These are phyloP conservation scores for Tolypocladium sp. DNA, from an alignment of 2,329 filamentous ascomycete genomes.

Conservation along the genomic window DNA sequence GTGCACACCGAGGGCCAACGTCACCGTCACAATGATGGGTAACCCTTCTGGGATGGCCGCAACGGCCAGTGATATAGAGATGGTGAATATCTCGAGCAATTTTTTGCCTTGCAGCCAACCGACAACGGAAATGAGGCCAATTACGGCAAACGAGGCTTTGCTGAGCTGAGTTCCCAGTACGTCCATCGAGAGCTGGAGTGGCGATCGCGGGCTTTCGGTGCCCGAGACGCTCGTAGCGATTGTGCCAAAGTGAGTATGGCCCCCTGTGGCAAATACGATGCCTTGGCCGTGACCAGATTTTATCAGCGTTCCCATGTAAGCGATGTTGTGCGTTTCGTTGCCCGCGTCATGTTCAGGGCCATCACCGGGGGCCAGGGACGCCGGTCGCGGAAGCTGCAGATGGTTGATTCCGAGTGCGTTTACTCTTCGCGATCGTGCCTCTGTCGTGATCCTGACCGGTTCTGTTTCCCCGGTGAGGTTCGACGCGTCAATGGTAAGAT, in stretches of 20 bases:
- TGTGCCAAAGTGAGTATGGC: conserved; percentile 88
- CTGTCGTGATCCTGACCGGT: conserved; percentile 69
- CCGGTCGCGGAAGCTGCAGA: conserved; percentile 22
- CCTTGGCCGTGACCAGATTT: conserved; percentile 93
- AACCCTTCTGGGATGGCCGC: conserved; percentile 93
- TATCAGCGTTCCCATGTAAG: conserved; percentile 95
- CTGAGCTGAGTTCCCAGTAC: conserved; percentile 92
- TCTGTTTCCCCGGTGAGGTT: conserved; percentile 97
- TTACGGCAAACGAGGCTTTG: conserved; percentile 93
- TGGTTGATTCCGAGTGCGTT: conserved; percentile 18
- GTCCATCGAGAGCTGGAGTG: conserved; percentile 93
- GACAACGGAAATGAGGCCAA: conserved; percentile 83
- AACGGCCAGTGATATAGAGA: conserved; percentile 91
- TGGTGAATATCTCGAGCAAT: conserved; percentile 91
- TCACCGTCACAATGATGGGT: conserved; percentile 97
- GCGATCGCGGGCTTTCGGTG: conserved; percentile 90
- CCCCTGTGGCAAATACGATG: conserved; percentile 93
- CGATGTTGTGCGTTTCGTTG: conserved; percentile 79
- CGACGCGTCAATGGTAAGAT: conserved; percentile 91
- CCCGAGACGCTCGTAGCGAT: conserved; percentile 91
- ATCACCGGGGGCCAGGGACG: conserved; percentile 35
- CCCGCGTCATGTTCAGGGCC: conserved; percentile 48
- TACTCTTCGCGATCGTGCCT: conserved; percentile 34
- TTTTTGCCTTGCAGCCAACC: conserved; percentile 85
- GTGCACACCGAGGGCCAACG: conserved; percentile 85